Evolutionary conservation across 2,329 filamentous ascomycete genomes (phyloP).

Genomic region (Hymenotorrendiella dingleyae): DNA sequence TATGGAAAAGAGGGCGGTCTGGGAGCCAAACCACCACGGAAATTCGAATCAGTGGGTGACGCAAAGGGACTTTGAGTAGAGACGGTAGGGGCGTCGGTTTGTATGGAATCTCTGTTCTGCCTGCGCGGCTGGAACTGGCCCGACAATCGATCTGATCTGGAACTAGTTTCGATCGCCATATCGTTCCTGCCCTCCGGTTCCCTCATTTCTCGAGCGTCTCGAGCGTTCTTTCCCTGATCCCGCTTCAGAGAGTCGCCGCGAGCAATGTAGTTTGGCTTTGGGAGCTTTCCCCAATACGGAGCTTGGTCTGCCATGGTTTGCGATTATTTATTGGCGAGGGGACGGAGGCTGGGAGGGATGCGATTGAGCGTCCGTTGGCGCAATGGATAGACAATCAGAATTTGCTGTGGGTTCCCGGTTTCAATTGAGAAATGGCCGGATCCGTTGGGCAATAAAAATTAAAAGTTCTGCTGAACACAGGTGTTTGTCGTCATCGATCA

Average conservation of each 20-base stretch:
- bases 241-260: constrained; percentile 32
- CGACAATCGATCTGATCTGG: constrained; percentile 19
- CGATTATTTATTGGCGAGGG: neutral
- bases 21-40: constrained; percentile 49
- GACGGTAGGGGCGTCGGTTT: constrained; percentile 53
- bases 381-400: constrained; percentile 1
- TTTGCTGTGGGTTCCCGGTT: constrained; percentile 1
- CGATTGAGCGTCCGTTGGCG: neutral
- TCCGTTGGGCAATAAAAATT: neutral
- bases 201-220: neutral
- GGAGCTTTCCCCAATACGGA: constrained; percentile 53
- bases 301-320: constrained; percentile 12
- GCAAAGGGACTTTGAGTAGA: constrained; percentile 53
- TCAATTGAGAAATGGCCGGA: constrained; percentile 1
- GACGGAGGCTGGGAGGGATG: constrained; percentile 2
- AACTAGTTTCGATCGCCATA: constrained; percentile 21
- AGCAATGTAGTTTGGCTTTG: constrained; percentile 40
- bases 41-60: constrained; percentile 48
- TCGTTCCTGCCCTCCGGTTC: constrained; percentile 13
- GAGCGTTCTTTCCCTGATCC: constrained; percentile 24
- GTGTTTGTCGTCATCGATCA: no score
- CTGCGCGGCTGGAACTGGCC: constrained; percentile 34
- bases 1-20: constrained; percentile 53
- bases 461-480: neutral
- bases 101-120: constrained; percentile 39